Base-by-base conservation (phyloP, 176 grass and related monocot species). In the Oryza glaberrima region DNA sequence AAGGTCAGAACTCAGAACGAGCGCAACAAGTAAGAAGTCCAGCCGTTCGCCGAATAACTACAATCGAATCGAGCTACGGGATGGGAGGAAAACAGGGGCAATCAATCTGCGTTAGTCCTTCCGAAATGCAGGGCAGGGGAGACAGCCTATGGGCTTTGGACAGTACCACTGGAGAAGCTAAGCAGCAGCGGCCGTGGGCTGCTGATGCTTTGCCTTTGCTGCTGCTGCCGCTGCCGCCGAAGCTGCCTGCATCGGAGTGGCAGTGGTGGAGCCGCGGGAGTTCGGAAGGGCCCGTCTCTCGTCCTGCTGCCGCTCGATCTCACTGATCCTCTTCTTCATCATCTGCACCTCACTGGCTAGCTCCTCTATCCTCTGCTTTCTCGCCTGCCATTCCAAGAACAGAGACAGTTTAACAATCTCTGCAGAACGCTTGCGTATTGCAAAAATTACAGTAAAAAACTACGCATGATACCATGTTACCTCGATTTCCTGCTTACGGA, bases 401-500 rank as follows among this genome's bases (percentile, higher is more conserved):
- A 83, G 28, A 43, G 16, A 68, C 56, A 76, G 12, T 44, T 10
- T 28, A n/a, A 45, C 20, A 22, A 43, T 78, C 0, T 65, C 26
- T 7, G 38, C 16, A 71, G 25, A 48, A 41, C 43, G 30, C 4
- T 68, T 44, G n/a, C 54, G 19, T 8, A 58, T 58, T 20, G 52
- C 10, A 11, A 80, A 32, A 16, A 72, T 85, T 61, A 3, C 23
- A 87, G 48, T 25, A 9, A 11, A 12, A 9, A 72, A 17, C 15
- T 9, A 58, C 17, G 20, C 17, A n/a, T 58, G 54, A 2, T 9
- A 52, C 69, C 46, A 40, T 72, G 36, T 88, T 87, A 95, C 96
- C 91, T 95, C 86, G 26, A 95, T 38, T 85, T 95, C 93, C 80
- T 90, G 83, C 75, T 49, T 90, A 32, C 91, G 87, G 43, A 77